A percentile compares a stretch with the other conserved stretches of the same genome.
Conservation (phyloP, 2,329 filamentous ascomycete species). For the Phoma sp. region DNA sequence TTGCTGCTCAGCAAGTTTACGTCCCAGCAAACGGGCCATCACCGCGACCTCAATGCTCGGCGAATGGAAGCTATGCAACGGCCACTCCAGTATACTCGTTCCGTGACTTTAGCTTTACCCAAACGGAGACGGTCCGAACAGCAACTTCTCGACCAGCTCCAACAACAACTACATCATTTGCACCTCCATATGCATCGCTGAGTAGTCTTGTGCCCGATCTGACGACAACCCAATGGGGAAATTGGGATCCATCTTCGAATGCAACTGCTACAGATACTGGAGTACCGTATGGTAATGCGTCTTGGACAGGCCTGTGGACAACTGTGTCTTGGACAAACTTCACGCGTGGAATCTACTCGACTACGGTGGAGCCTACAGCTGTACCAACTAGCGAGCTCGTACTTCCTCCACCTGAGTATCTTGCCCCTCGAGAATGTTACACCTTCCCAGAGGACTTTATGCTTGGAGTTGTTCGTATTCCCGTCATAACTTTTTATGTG, state of each 20-base stretch:
- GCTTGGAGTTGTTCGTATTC: constrained; percentile 30
- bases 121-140: constrained; percentile 50
- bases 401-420: constrained; percentile 62
- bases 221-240: constrained; percentile 53
- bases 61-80: constrained; percentile 34
- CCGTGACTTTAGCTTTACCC: constrained; percentile 46
- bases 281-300: constrained; percentile 50
- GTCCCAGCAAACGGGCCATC: constrained; percentile 39
- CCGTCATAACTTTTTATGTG: not conserved
- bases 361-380: constrained; percentile 63
- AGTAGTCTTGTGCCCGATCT: constrained; percentile 46
- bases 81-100: constrained; percentile 41
- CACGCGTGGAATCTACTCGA: constrained; percentile 52
- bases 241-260: constrained; percentile 50
- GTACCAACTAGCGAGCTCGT: constrained; percentile 63
- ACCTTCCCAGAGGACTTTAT: constrained; percentile 59
- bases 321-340: constrained; percentile 46
- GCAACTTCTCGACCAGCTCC: constrained; percentile 47
- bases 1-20: constrained; percentile 48
- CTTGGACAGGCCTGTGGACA: constrained; percentile 51
- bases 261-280: constrained; percentile 43
- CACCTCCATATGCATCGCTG: constrained; percentile 46
- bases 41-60: constrained; percentile 36
- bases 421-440: constrained; percentile 58
- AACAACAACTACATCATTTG: constrained; percentile 45